Evolutionary conservation across 140 eudicot species (phyloP).

Genomic region (Anethum foeniculum): DNA sequence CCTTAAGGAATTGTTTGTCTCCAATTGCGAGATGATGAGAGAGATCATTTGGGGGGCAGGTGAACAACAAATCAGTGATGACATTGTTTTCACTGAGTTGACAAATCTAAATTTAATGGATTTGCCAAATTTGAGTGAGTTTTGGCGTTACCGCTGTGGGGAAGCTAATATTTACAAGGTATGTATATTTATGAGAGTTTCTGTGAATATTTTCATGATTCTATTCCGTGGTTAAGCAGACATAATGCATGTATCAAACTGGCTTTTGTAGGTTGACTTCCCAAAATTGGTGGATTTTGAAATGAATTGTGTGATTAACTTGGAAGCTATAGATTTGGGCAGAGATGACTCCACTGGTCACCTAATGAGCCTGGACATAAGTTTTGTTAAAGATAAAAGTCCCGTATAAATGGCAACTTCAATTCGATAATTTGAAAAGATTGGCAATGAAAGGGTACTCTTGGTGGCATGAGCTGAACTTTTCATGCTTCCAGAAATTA

Average conservation of each 20-base stretch:
- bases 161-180: not conserved
- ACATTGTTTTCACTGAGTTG: not conserved
- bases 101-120: not conserved
- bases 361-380: not conserved
- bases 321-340: not conserved
- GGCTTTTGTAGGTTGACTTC: not conserved
- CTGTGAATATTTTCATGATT: too few species aligned
- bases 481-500: not conserved
- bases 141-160: not conserved
- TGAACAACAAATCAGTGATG: not conserved
- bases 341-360: not conserved
- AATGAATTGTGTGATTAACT: not conserved
- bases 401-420: not conserved
- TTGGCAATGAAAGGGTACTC: not conserved
- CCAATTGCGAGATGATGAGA: not conserved
- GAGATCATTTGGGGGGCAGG: not conserved
- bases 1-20: not conserved
- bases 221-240: too few species aligned
- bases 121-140: not conserved
- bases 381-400: not conserved
- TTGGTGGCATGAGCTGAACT: not conserved
- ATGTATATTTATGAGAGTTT: not conserved
- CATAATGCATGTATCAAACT: not conserved
- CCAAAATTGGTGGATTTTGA: not conserved
- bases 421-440: not conserved